Percentiles rank a stretch among this genome's conserved stretches.
phyloP scores from a whole-genome alignment of 2,329 filamentous ascomycete genomes.

The Ceratocystis huliohia region DNA sequence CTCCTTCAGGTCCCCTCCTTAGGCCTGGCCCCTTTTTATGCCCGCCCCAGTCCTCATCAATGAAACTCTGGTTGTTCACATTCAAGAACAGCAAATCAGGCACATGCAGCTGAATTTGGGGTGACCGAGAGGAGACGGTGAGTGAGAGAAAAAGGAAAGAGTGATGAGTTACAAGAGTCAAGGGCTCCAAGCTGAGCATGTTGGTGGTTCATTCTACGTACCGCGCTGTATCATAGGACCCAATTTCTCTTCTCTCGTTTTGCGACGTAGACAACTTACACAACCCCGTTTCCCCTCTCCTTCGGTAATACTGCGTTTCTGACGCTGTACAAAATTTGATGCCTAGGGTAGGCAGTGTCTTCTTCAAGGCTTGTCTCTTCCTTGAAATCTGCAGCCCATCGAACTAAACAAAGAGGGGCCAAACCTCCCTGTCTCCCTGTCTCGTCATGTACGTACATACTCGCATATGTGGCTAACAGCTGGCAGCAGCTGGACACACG shows the following conservation, averaged over 20 bases:
- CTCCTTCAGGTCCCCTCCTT: neutral
- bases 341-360: no score
- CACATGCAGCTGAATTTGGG: neutral
- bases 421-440: neutral
- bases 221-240: neutral
- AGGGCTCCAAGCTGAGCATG: no score
- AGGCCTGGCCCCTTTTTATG: neutral
- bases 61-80: neutral
- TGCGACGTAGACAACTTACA: neutral
- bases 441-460: no score
- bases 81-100: neutral
- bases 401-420: neutral
- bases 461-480: neutral
- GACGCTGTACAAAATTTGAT: neutral
- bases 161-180: neutral
- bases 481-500: neutral
- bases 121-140: no score
- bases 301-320: neutral
- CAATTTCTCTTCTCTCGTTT: neutral
- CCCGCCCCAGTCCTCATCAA: neutral
- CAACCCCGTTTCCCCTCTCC: neutral
- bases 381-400: conserved; percentile 2
- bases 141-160: neutral
- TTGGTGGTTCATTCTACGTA: neutral
- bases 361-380: neutral